Percentiles rank a stretch among this genome's conserved stretches.
Evolutionary conservation across 2,329 filamentous ascomycete genomes (phyloP).

Genomic region (Nannizziopsis arthrosporioides): DNA sequence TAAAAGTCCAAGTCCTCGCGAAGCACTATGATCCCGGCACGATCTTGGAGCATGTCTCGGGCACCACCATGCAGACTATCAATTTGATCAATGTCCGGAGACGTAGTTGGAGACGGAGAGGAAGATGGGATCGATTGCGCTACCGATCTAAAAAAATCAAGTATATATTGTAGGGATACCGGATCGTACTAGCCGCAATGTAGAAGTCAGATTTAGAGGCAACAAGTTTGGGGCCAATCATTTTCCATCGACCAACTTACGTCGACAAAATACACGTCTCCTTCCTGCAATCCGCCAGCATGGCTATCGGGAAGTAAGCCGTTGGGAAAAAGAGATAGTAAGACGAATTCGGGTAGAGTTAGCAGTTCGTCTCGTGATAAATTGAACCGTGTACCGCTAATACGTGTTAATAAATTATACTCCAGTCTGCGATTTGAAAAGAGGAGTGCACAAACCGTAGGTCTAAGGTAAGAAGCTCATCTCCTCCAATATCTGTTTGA

Average conservation of each 20-base stretch:
- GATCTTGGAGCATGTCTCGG: constrained; percentile 67
- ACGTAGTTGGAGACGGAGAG: constrained; percentile 52
- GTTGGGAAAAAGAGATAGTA: constrained; percentile 95
- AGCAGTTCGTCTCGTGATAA: constrained; percentile 89
- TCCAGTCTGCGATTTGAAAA: background rate
- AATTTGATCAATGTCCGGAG: constrained; percentile 47
- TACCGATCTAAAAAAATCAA: constrained; percentile 93
- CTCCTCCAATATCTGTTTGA: constrained; percentile 38
- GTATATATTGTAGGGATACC: constrained; percentile 92
- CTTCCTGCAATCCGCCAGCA: constrained; percentile 83
- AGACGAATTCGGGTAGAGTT: constrained; percentile 90
- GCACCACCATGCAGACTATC: constrained; percentile 61
- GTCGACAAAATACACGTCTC: constrained; percentile 92
- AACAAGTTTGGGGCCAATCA: background rate
- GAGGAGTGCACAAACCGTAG: constrained; percentile 54
- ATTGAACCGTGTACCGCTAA: constrained; percentile 81
- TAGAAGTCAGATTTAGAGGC: background rate
- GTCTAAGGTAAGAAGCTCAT: constrained; percentile 92
- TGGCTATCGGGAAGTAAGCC: constrained; percentile 95
- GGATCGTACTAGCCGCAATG: constrained; percentile 70
- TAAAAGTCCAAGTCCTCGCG: constrained; percentile 97
- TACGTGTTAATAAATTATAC: background rate
- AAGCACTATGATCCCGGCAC: constrained; percentile 92
- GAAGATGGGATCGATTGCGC: constrained; percentile 79
- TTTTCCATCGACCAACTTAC: constrained; percentile 48